Base-by-base conservation (phyloP, 2,329 filamentous ascomycete genomes). In the Beauveria pseudobassiana region DNA sequence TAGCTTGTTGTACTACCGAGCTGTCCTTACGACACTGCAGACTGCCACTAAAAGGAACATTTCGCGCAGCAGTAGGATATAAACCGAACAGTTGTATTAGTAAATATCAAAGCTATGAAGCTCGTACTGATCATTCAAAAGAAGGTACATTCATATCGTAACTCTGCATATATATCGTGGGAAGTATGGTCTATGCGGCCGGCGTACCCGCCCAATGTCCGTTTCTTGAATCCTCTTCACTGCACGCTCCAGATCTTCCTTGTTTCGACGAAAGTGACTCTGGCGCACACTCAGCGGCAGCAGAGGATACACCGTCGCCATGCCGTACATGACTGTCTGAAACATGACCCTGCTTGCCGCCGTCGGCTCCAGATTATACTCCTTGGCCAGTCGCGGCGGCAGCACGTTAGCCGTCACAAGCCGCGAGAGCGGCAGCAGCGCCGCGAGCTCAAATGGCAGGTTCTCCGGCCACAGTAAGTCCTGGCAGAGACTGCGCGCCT, bases 301-400 rank as follows among this genome's bases (percentile, higher is more conserved):
- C 38, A 45, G 43, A 1, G 65, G 64, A 61, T 64, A 67, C 30
- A 55, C 65, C 69, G 64, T 24, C 68, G 69, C 73, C n/a, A 71
- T 63, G 1, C 68, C 69, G 56, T 69, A 71, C 30, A 67, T 68
- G 24, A 66, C 50, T 9, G 57, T 60, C 43, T 67, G 49, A 20
- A 64, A 59, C 48, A 65, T 5, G 49, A 50, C 59, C 59, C 62
- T 65, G 34, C 59, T 64, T 24, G 59, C 49, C 12, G 65, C 61
- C 48, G 65, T 65, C n/a, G 62, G 63, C 55, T 64, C 64, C 57
- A 70, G 28, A 24, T 63, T 65, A 49, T 70, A 72, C 53, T 66
- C 70, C 18, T 63, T 59, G 7, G 67, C 64, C 18, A 73, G 64
- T 30, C 68, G 61, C 50, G 61, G 61, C 1, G 70, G 63, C 50